These are phyloP conservation scores for Paecilomyces formosus DNA, from an alignment of 2,329 filamentous ascomycete species.

Conservation along the genomic window DNA sequence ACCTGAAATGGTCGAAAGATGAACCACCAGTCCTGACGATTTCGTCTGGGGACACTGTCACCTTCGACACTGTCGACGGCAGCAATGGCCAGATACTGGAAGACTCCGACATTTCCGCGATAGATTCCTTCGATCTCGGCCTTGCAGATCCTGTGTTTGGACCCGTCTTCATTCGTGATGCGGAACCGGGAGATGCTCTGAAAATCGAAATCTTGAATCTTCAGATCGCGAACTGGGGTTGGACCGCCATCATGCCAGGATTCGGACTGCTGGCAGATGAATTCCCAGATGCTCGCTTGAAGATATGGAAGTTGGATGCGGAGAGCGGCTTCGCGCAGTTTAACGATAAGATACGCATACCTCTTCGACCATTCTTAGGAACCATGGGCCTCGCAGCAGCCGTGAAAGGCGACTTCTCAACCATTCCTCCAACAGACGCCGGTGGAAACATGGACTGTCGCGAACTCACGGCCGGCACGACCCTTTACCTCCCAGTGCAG, in stretches of 20 bases:
- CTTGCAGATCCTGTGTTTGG: slow-evolving; percentile 45
- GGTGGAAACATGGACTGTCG: slow-evolving; percentile 52
- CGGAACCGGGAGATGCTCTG: slow-evolving; percentile 46
- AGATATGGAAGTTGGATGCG: slow-evolving; percentile 43
- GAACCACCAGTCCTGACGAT: slow-evolving; percentile 41
- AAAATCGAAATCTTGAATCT: slow-evolving; percentile 45
- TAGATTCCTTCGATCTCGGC: slow-evolving; percentile 35
- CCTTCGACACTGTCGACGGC: slow-evolving; percentile 45
- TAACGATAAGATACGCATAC: slow-evolving; percentile 42
- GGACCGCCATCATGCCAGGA: slow-evolving; percentile 45
- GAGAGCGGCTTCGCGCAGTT: slow-evolving; percentile 37
- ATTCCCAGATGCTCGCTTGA: slow-evolving; percentile 37
- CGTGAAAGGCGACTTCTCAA: slow-evolving; percentile 38
- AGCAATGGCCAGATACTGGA: slow-evolving; percentile 44
- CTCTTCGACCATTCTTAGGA: slow-evolving; percentile 46
- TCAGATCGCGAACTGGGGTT: slow-evolving; percentile 41
- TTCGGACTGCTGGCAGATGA: slow-evolving; percentile 47
- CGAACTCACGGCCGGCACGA: slow-evolving; percentile 40
- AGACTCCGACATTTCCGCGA: slow-evolving; percentile 32
- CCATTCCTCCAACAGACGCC: slow-evolving; percentile 44
- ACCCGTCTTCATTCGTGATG: slow-evolving; percentile 43
- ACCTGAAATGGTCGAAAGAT: slow-evolving; percentile 44
- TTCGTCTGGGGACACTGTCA: slow-evolving; percentile 40
- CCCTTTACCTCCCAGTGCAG: slow-evolving; percentile 44
- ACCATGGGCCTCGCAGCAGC: slow-evolving; percentile 46